A percentile compares a stretch with the other conserved stretches of the same genome.
These are phyloP conservation scores for Hymenoscyphus salicellus DNA, from an alignment of 2,329 filamentous ascomycete species.

Conservation along the genomic window DNA sequence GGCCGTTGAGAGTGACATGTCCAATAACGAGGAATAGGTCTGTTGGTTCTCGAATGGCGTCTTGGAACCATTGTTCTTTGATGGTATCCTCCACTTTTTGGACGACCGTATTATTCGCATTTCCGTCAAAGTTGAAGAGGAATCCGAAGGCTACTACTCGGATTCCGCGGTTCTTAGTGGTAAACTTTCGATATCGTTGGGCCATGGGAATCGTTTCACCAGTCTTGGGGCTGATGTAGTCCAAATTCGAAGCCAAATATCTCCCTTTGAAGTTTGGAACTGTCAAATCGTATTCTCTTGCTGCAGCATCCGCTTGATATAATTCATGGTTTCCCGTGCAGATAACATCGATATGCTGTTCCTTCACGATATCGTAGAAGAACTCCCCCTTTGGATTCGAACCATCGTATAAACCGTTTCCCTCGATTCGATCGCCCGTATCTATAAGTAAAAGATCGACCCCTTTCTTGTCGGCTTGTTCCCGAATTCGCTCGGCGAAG, in stretches of 20 bases:
- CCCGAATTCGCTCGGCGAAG: constrained; percentile 78
- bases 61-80: constrained; percentile 83
- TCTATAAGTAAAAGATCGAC: constrained; percentile 90
- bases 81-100: constrained; percentile 76
- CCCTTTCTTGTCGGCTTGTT: constrained; percentile 72
- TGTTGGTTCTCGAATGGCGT: constrained; percentile 77
- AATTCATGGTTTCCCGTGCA: constrained; percentile 94
- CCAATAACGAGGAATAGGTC: constrained; percentile 86
- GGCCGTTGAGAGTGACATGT: constrained; percentile 78
- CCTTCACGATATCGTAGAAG: constrained; percentile 79
- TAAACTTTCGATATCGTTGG: constrained; percentile 82
- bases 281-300: constrained; percentile 73
- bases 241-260: constrained; percentile 89
- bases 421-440: constrained; percentile 89
- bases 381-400: constrained; percentile 85
- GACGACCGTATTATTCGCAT: constrained; percentile 87
- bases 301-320: constrained; percentile 75
- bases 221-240: constrained; percentile 73
- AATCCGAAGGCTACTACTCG: constrained; percentile 88
- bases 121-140: constrained; percentile 87
- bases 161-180: constrained; percentile 82
- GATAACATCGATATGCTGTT: constrained; percentile 80
- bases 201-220: constrained; percentile 73
- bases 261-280: constrained; percentile 77
- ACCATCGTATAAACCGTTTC: constrained; percentile 90